phyloP scores from a whole-genome alignment of 148 eudicot species.

The Salicornia ramosissima region DNA sequence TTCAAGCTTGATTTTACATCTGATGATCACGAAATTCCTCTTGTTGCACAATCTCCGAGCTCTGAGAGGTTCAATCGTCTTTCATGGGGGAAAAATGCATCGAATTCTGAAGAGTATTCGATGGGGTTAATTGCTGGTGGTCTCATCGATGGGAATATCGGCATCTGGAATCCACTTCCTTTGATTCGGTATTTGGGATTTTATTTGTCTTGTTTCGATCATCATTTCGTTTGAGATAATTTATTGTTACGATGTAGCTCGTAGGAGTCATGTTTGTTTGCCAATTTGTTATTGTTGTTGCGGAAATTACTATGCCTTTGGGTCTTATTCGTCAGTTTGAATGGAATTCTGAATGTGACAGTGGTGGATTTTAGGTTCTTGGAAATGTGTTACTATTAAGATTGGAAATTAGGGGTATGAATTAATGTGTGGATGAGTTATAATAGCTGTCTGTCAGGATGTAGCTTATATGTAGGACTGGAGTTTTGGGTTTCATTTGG shows the following conservation, averaged over 20 bases:
- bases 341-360: not conserved
- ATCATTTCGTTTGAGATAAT: not conserved
- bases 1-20: slow-evolving; percentile 78
- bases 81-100: slow-evolving; percentile 56
- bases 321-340: not conserved
- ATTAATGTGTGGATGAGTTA: not conserved
- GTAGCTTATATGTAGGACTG: not conserved
- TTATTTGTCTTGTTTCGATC: not conserved
- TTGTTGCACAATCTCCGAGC: slow-evolving; percentile 49
- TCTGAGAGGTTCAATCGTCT: slow-evolving; percentile 78
- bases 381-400: not conserved
- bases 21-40: slow-evolving; percentile 52
- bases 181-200: slow-evolving; percentile 42
- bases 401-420: not conserved
- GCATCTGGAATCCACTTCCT: slow-evolving; percentile 64
- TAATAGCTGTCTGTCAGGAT: not conserved
- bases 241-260: not conserved
- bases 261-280: not conserved
- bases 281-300: not conserved
- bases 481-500: not conserved
- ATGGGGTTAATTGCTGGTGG: slow-evolving; percentile 80
- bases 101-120: slow-evolving; percentile 54
- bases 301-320: not conserved
- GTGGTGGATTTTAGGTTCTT: not conserved
- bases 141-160: slow-evolving; percentile 64